Evolutionary conservation across 2,329 filamentous ascomycete genomes (phyloP).

Genomic region (Aspergillus sp.): DNA sequence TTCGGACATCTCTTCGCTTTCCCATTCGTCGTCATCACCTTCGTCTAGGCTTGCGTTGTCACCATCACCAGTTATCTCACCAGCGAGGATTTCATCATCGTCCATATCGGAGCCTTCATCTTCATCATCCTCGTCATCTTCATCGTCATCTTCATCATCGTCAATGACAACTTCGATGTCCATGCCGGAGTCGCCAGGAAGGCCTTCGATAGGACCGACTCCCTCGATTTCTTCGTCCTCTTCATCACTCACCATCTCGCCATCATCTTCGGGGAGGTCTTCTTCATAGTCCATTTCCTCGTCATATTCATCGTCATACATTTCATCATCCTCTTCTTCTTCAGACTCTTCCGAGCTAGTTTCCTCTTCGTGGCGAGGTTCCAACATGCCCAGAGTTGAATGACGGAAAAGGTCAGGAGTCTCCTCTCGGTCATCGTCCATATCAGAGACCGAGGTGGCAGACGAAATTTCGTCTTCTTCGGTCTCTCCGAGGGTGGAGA

Average conservation of each 20-base stretch:
- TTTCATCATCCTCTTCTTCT: conserved; percentile 81
- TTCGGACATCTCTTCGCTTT: conserved; percentile 48
- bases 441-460: conserved; percentile 82
- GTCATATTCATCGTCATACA: conserved; percentile 87
- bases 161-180: conserved; percentile 89
- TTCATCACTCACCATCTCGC: conserved; percentile 85
- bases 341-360: conserved; percentile 68
- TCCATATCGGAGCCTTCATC: conserved; percentile 62
- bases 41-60: conserved; percentile 50
- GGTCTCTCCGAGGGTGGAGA: conserved; percentile 64
- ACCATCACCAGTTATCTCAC: conserved; percentile 56
- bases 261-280: conserved; percentile 72
- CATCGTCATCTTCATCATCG: conserved; percentile 64
- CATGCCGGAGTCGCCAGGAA: conserved; percentile 59
- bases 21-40: conserved; percentile 49
- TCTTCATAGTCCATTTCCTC: conserved; percentile 93
- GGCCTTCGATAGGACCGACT: conserved; percentile 69
- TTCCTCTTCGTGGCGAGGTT: conserved; percentile 76
- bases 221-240: conserved; percentile 71
- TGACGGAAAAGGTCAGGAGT: conserved; percentile 97
- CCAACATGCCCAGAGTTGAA: conserved; percentile 91
- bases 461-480: conserved; percentile 87
- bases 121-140: conserved; percentile 58
- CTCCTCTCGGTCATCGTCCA: conserved; percentile 83
- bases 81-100: conserved; percentile 50